Conservation (phyloP, 305 asterid species). For the Plantago coronopus region DNA sequence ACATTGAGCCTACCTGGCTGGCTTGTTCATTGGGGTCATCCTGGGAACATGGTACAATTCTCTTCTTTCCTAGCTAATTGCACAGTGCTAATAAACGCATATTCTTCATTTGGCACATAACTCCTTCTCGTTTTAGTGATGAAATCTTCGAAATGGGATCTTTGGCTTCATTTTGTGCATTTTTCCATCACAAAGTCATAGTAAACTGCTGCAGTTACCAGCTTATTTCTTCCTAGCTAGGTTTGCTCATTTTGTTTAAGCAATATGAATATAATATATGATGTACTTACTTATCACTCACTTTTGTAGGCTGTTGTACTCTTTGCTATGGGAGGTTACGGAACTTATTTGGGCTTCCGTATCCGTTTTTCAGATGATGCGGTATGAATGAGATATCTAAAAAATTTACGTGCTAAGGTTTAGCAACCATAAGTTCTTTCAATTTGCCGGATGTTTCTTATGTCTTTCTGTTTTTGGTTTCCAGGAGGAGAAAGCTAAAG, state of each 20-base stretch:
- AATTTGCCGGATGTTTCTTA: background rate
- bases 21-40: constrained; percentile 98
- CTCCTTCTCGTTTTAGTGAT: no score
- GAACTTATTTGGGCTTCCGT: constrained; percentile 84
- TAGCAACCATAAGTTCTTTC: background rate
- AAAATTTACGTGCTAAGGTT: background rate
- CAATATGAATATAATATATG: no score
- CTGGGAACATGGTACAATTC: constrained; percentile 78
- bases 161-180: no score
- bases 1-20: constrained; percentile 72
- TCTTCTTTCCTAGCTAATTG: background rate
- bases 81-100: background rate
- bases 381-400: constrained; percentile 32
- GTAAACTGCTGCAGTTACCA: no score
- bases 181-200: no score
- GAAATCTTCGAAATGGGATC: no score
- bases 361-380: constrained; percentile 66
- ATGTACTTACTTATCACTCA: background rate
- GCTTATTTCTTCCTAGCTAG: no score
- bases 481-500: constrained; percentile 96
- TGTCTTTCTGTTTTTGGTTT: background rate
- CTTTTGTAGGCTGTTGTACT: constrained; percentile 77
- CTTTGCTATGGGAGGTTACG: constrained; percentile 97
- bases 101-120: no score
- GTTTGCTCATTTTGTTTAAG: background rate